Evolutionary conservation across 768 basidiomycete species (phyloP).

Genomic region (Phanerochaete carnosa): DNA sequence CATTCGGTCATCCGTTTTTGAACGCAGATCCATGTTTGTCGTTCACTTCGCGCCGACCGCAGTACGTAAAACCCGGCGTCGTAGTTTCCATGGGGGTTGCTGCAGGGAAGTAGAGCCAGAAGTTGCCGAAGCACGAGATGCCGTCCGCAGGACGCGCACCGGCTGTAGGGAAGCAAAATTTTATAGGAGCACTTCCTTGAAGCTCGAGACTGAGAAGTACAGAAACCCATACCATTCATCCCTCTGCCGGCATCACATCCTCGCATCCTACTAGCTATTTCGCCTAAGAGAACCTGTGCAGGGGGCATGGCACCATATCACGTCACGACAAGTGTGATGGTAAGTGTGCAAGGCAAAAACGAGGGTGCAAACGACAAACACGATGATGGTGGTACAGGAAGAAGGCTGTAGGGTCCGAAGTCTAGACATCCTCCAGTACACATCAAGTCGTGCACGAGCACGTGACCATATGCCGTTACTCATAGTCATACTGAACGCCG

Average conservation of each 20-base stretch:
- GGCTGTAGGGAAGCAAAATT: neutral
- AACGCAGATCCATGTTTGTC: conserved; percentile 6
- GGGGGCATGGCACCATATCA: neutral
- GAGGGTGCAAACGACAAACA: neutral
- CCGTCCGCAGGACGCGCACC: neutral
- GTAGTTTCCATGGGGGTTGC: neutral
- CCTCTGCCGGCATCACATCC: neutral
- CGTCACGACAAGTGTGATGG: neutral
- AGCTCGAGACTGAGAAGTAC: neutral
- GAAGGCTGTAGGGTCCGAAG: neutral
- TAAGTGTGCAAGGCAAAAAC: too few relatives aligned
- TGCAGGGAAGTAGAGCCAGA: neutral
- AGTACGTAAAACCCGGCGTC: neutral
- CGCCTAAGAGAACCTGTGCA: neutral
- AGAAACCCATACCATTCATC: neutral
- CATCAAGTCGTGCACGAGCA: too few relatives aligned
- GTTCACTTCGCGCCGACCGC: neutral
- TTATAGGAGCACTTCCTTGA: neutral
- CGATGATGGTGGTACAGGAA: neutral
- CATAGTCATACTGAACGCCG: neutral
- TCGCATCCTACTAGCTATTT: neutral
- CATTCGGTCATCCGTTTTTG: neutral
- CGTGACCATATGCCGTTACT: too few relatives aligned
- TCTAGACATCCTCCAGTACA: too few relatives aligned
- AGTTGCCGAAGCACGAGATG: neutral